Conservation (phyloP, 2,329 filamentous ascomycete genomes). For the Sclerotinia trifoliorum region DNA sequence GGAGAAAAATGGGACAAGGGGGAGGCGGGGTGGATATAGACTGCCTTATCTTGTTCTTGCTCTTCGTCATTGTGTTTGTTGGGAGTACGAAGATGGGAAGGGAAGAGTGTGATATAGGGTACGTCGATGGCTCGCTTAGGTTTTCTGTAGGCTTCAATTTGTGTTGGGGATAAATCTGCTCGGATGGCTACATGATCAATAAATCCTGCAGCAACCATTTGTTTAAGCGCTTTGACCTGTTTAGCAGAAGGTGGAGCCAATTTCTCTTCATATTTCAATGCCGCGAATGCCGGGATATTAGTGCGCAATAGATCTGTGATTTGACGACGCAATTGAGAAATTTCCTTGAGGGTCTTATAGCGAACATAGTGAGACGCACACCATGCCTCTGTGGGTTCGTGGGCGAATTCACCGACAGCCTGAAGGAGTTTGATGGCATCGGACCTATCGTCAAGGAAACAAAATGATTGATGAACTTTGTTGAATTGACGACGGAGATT, state of each 20-base stretch:
- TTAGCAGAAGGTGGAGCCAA: constrained; percentile 61
- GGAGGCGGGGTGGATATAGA: constrained; percentile 86
- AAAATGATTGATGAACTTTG: constrained; percentile 73
- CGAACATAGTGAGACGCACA: constrained; percentile 83
- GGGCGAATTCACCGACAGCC: constrained; percentile 82
- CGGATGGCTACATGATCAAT: constrained; percentile 93
- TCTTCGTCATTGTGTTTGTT: constrained; percentile 41
- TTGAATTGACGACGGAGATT: constrained; percentile 62
- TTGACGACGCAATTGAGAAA: constrained; percentile 77
- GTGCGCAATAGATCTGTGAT: constrained; percentile 76
- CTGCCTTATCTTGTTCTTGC: constrained; percentile 53
- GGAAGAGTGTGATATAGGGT: constrained; percentile 82
- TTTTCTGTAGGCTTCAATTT: constrained; percentile 64
- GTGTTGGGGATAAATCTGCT: constrained; percentile 76
- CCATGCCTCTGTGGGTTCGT: constrained; percentile 69
- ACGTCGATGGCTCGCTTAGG: constrained; percentile 88
- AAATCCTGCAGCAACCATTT: constrained; percentile 89
- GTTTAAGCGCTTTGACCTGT: constrained; percentile 77
- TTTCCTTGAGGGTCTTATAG: constrained; percentile 82
- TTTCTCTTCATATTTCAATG: constrained; percentile 54
- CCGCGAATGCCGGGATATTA: constrained; percentile 67
- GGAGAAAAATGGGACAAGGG: constrained; percentile 68
- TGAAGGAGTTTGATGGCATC: constrained; percentile 91
- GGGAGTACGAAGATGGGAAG: constrained; percentile 49
- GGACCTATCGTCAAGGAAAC: constrained; percentile 74